Conservation (phyloP, 208 protist species). For the Crithidia expoeki region DNA sequence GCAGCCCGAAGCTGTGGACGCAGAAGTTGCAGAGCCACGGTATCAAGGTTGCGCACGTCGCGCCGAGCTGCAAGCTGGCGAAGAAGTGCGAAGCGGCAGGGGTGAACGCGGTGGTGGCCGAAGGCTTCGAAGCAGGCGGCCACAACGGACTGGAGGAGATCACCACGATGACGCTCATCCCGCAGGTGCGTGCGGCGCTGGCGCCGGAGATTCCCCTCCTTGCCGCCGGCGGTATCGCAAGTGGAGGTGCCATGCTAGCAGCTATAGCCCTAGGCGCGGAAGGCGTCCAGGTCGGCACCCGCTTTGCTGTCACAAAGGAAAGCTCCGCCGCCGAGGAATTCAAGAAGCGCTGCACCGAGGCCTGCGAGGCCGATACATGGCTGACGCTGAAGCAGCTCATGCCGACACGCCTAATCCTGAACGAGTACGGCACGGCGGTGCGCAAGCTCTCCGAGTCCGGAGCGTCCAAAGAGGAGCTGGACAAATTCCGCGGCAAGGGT, state of each 20-base stretch:
- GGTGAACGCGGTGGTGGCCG: slow-evolving; percentile 78
- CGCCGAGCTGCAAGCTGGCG: slow-evolving; percentile 77
- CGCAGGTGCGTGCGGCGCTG: slow-evolving; percentile 55
- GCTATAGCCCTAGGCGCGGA: slow-evolving; percentile 77
- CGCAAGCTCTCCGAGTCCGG: slow-evolving; percentile 44
- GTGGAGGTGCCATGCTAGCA: slow-evolving; percentile 60
- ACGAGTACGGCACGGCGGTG: slow-evolving; percentile 59
- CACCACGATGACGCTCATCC: slow-evolving; percentile 70
- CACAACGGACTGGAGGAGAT: slow-evolving; percentile 75
- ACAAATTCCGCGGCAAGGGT: slow-evolving; percentile 45
- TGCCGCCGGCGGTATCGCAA: slow-evolving; percentile 71
- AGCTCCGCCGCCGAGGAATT: slow-evolving; percentile 52
- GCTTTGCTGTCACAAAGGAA: slow-evolving; percentile 75
- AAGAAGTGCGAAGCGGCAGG: slow-evolving; percentile 72
- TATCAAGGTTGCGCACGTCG: slow-evolving; percentile 82
- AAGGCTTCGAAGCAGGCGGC: slow-evolving; percentile 82
- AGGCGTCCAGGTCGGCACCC: slow-evolving; percentile 80
- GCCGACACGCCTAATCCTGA: slow-evolving; percentile 64
- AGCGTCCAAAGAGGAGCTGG: slow-evolving; percentile 45
- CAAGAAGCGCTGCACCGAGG: slow-evolving; percentile 50
- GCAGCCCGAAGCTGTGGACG: slow-evolving; percentile 76
- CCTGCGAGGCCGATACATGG: slow-evolving; percentile 56
- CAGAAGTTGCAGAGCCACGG: slow-evolving; percentile 68
- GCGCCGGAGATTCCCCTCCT: slow-evolving; percentile 73
- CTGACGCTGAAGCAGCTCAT: slow-evolving; percentile 70